Evolutionary conservation across 1,139 yeast genomes (phyloP).

Genomic region (Tardiomyces digboiensis): DNA sequence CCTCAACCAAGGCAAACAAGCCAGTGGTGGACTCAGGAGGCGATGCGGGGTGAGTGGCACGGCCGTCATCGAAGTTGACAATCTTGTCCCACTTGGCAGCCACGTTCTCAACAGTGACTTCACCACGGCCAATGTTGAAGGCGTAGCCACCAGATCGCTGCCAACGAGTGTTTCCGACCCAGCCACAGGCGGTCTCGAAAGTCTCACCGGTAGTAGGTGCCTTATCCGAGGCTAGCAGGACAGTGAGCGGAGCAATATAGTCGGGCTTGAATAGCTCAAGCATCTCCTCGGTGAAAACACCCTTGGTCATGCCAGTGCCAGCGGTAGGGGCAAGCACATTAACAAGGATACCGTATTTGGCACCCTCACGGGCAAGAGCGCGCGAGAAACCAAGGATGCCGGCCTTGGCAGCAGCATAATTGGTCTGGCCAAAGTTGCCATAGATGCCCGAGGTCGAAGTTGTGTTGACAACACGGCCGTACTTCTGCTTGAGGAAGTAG

Average conservation of each 20-base stretch:
- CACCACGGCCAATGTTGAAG: constrained; percentile 37
- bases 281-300: constrained; percentile 74
- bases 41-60: constrained; percentile 47
- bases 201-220: constrained; percentile 60
- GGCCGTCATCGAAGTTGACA: constrained; percentile 50
- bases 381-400: constrained; percentile 80
- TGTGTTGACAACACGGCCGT: constrained; percentile 80
- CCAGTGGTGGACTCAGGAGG: constrained; percentile 76
- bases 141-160: constrained; percentile 87
- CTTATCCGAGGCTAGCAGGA: constrained; percentile 65
- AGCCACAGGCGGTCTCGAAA: constrained; percentile 80
- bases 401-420: constrained; percentile 89
- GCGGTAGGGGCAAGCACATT: constrained; percentile 96
- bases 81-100: constrained; percentile 58
- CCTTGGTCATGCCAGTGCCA: constrained; percentile 93
- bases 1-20: constrained; percentile 56
- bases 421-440: constrained; percentile 97
- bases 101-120: constrained; percentile 60
- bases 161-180: constrained; percentile 95
- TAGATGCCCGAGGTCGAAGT: constrained; percentile 95
- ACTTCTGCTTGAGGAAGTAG: constrained; percentile 62
- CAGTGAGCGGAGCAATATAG: constrained; percentile 86
- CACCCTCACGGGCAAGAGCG: constrained; percentile 88
- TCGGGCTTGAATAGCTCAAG: constrained; percentile 77
- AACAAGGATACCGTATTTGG: constrained; percentile 62